Evolutionary conservation across 345 rosid species (phyloP), one percentile per base, ranked within the genome.

Genomic region (Citrus medica): DNA sequence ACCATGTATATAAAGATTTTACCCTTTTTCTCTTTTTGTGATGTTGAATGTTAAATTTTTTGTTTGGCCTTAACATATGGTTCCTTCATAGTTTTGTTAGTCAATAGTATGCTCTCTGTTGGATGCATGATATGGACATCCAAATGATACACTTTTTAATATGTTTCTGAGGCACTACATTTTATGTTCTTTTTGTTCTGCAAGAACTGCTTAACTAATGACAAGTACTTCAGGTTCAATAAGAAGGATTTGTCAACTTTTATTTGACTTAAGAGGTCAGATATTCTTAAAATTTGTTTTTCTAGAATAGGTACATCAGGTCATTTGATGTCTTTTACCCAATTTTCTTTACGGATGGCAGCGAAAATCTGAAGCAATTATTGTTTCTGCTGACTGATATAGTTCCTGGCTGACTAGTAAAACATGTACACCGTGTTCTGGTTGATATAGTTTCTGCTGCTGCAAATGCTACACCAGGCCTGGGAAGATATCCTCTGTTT

Each of bases 401-500:
- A 68, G 51, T 73, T 79, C 66, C 24, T 38, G n/a, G n/a, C 12
- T 71, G n/a, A 22, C 35, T 17, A 22, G 60, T 48, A 40, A 70
- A 70, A 78, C 81, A 92, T 94, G 94, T 92, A 48, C 94, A 92
- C 78, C 86, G 90, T 56, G 92, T 92, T 27, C 85, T 90, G 81
- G 83, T 90, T 75, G 95, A 91, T 83, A 88, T 91, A 65, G 95
- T 93, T 73, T 90, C 92, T 78, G 78, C 95, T 64, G 71, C 97
- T 63, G 94, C 94, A 30, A 93, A 88, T 86, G 87, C 90, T 33
- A 93, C 95, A 48, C 91, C 92, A 35, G 97, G 95, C 77, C 89
- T 93, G 79, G 97, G 94, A 80, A 90, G 95, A 85, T 93, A 92
- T 70, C 95, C 95, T 82, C 91, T 95, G 42, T 91, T 92, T 74